Evolutionary conservation across 1,284 basidiomycete genomes (phyloP).

Genomic region (Trichosporon sp.): DNA sequence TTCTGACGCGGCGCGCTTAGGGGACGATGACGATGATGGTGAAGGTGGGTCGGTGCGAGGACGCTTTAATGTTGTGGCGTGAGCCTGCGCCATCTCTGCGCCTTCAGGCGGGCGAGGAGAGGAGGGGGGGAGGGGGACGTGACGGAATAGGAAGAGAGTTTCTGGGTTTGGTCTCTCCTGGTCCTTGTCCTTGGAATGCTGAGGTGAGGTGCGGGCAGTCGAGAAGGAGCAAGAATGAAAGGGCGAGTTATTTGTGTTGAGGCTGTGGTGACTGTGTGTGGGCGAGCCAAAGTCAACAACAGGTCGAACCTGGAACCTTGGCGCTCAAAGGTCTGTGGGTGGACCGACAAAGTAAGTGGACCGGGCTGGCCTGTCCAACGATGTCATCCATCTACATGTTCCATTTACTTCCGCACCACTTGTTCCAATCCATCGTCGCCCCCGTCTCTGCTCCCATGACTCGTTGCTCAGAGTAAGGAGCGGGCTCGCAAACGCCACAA

Average conservation of each 20-base stretch:
- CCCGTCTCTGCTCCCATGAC: not conserved
- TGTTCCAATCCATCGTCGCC: not conserved
- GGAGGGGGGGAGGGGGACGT: not conserved
- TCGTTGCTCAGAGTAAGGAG: not conserved
- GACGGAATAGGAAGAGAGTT: not conserved
- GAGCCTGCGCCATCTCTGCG: conserved; percentile 27
- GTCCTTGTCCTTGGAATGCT: not conserved
- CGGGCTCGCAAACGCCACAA: not conserved
- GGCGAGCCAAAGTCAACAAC: not conserved
- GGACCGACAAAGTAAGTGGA: not conserved
- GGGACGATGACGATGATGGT: conserved; percentile 43
- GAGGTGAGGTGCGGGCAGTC: not conserved
- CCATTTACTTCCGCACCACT: conserved; percentile 8
- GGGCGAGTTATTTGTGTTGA: not conserved
- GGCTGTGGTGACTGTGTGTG: not conserved
- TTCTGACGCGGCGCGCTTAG: conserved; percentile 55
- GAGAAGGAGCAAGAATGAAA: not conserved
- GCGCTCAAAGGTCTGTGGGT: not conserved
- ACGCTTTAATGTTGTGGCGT: conserved; percentile 38
- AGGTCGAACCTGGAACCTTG: conserved; percentile 1
- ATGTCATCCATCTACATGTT: not conserved
- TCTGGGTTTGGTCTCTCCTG: not conserved
- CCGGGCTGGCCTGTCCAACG: not conserved
- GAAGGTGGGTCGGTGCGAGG: conserved; percentile 43
- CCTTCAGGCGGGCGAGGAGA: conserved; percentile 6